Conservation (phyloP, 2,329 filamentous ascomycete species). For the Hymenoscyphus linearis region DNA sequence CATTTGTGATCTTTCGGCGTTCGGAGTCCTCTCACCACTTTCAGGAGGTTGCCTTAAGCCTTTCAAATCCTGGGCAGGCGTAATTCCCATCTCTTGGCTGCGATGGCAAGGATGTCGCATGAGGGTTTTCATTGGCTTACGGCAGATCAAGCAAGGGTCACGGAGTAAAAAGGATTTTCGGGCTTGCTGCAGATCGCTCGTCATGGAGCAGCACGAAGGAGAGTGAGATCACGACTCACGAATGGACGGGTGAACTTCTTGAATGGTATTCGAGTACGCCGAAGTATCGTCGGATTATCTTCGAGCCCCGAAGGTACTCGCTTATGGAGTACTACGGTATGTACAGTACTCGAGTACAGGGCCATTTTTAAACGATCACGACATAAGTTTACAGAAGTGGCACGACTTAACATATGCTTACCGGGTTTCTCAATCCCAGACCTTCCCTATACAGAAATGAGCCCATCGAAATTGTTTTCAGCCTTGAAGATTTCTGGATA, state of each 20-base stretch:
- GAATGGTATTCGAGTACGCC: neutral
- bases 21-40: neutral
- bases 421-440: neutral
- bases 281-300: neutral
- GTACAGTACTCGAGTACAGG: neutral
- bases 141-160: neutral
- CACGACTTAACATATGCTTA: neutral
- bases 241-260: neutral
- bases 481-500: neutral
- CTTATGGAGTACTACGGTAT: neutral
- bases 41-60: neutral
- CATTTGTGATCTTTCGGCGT: neutral
- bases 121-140: neutral
- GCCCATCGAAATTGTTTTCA: neutral
- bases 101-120: neutral
- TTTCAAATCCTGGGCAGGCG: neutral
- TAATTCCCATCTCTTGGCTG: neutral
- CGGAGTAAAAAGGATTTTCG: conserved; percentile 1
- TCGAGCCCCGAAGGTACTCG: neutral
- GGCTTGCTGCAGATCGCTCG: conserved; percentile 11
- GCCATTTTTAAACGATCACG: too few relatives aligned
- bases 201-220: neutral
- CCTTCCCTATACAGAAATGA: neutral
- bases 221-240: neutral
- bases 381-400: neutral